Evolutionary conservation across 106 monocot species (phyloP).

Genomic region (Gastrodia elata): DNA sequence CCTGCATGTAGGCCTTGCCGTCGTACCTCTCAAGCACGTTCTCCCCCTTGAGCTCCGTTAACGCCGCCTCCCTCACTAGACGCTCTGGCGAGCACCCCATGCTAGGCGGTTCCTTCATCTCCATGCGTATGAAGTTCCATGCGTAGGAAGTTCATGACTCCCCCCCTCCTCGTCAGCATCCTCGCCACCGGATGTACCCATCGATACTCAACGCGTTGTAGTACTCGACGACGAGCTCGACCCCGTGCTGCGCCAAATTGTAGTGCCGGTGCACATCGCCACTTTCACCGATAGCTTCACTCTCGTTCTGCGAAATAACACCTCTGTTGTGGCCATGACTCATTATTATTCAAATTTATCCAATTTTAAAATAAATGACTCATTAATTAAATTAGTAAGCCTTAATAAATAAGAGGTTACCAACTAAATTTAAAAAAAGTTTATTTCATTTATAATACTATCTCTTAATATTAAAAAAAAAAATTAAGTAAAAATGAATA

Average conservation of each 20-base stretch:
- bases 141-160: slow-evolving; percentile 45
- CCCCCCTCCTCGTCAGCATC: slow-evolving; percentile 38
- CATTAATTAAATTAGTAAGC: too few relatives aligned
- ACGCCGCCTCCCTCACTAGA: slow-evolving; percentile 43
- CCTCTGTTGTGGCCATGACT: slow-evolving; percentile 38
- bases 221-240: slow-evolving; percentile 78
- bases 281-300: slow-evolving; percentile 55
- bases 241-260: slow-evolving; percentile 47
- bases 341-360: too few relatives aligned
- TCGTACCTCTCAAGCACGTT: slow-evolving; percentile 79
- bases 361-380: too few relatives aligned
- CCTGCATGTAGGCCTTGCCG: slow-evolving; percentile 41
- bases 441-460: too few relatives aligned
- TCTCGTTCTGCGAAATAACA: slow-evolving; percentile 38
- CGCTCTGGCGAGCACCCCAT: slow-evolving; percentile 41
- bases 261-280: slow-evolving; percentile 95
- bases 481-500: too few relatives aligned
- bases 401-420: too few relatives aligned
- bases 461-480: too few relatives aligned
- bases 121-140: slow-evolving; percentile 93
- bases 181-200: slow-evolving; percentile 48
- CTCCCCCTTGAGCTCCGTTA: slow-evolving; percentile 61
- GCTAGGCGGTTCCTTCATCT: slow-evolving; percentile 80
- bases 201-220: slow-evolving; percentile 67
- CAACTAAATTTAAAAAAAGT: too few relatives aligned